phyloP scores from a whole-genome alignment of 345 rosid genomes.

The Combretum micranthum region DNA sequence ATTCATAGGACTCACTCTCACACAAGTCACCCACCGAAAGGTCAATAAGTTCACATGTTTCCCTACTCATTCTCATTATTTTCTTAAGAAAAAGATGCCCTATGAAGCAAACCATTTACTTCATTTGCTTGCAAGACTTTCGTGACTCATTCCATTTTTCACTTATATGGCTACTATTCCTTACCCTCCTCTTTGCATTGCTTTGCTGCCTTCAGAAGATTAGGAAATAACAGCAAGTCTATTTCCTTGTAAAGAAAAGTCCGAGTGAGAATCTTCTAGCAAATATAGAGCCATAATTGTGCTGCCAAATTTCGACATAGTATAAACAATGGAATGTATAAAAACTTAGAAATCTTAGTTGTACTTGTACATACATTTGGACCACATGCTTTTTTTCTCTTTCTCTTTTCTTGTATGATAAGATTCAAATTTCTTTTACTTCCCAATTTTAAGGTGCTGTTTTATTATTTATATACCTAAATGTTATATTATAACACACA shows the following conservation, averaged over 20 bases:
- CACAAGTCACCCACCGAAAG: slow-evolving; percentile 10
- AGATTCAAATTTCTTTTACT: background rate
- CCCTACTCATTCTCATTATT: background rate
- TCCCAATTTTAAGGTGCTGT: background rate
- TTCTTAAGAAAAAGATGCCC: background rate
- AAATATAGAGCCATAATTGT: background rate
- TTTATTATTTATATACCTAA: too few relatives aligned
- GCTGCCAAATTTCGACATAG: background rate
- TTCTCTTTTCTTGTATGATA: background rate
- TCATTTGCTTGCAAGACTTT: slow-evolving; percentile 32
- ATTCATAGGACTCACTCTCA: too few relatives aligned
- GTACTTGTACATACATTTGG: background rate
- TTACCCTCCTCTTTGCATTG: background rate
- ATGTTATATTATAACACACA: too few relatives aligned
- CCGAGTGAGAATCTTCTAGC: slow-evolving; percentile 6
- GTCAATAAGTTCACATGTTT: slow-evolving; percentile 18
- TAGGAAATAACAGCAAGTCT: slow-evolving; percentile 4
- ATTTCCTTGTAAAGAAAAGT: background rate
- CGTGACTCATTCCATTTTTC: slow-evolving; percentile 27
- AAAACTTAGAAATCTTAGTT: background rate
- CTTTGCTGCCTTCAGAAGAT: background rate
- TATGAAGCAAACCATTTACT: slow-evolving; percentile 6
- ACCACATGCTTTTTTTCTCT: background rate
- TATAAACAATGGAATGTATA: background rate
- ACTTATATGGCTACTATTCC: slow-evolving; percentile 4